Conservation (phyloP, 2,329 filamentous ascomycete genomes). For the Sporothrix phasma region DNA sequence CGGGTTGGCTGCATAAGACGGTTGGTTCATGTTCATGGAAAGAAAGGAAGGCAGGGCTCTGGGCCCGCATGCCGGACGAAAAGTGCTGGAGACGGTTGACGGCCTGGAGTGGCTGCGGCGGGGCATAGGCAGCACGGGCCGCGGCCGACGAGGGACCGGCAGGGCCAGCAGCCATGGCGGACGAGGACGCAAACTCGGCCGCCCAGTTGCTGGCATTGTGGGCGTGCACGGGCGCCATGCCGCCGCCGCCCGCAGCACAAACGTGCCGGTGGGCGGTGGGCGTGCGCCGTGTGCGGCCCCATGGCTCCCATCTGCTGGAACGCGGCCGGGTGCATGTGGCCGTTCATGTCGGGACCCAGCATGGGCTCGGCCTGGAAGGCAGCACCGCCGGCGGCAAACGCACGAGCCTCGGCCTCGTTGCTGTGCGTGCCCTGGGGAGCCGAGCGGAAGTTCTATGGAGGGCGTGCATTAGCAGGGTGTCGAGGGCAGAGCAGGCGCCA, state of each 20-base stretch:
- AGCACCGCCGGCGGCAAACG: slow-evolving; percentile 13
- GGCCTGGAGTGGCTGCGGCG: slow-evolving; percentile 8
- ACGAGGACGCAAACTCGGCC: slow-evolving; percentile 14
- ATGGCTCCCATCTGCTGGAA: background rate
- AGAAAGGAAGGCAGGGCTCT: background rate
- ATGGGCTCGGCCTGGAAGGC: slow-evolving; percentile 1
- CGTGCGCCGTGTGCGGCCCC: background rate
- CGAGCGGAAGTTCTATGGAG: slow-evolving; percentile 19
- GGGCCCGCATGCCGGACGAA: slow-evolving; percentile 8
- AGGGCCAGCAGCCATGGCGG: background rate
- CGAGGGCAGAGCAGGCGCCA: no score
- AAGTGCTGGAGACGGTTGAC: slow-evolving; percentile 13
- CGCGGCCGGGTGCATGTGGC: background rate
- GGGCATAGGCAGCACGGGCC: background rate
- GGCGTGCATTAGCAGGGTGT: background rate
- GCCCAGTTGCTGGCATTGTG: slow-evolving; percentile 11
- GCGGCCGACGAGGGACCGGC: background rate
- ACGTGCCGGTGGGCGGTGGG: background rate
- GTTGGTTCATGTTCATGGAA: background rate
- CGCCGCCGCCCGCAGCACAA: background rate
- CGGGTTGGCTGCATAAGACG: background rate
- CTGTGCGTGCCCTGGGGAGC: background rate
- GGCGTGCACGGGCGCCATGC: background rate
- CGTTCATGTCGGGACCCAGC: slow-evolving; percentile 5
- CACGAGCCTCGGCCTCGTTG: slow-evolving; percentile 16